Base-by-base conservation (phyloP, 225 moss, liverwort and hornwort genomes). In the Lunularia cruciata region DNA sequence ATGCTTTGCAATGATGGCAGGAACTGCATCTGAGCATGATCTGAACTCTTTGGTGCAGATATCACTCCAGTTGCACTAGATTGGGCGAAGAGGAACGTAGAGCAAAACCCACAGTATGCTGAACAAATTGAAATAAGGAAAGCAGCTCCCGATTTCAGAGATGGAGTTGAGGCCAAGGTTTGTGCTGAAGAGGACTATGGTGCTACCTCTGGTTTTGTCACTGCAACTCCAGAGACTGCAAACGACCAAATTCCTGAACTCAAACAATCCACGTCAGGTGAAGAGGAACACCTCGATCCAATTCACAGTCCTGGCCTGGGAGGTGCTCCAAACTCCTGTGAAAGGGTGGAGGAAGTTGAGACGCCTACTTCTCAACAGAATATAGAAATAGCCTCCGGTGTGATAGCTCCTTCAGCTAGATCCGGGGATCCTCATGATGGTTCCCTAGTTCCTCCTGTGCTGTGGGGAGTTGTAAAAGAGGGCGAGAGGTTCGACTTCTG, bases 401-500 rank as follows among this genome's bases (percentile, higher is more conserved):
- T n/a, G 37, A 52, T 30, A 37, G 22, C 12, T 69, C 11, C 63
- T 33, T 31, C 57, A 49, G 36, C 67, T 15, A 60, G 30, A 20
- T 20, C 47, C 4, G 63, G 52, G 53, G 52, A 23, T 16, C 4
- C 14, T n/a, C 26, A 9, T 39, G 58, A 39, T 10, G 60, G 36
- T 71, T 52, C 31, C 11, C 25, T 8, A 28, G 53, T 40, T 20
- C 37, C 79, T 22, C 70, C 78, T 42, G 76, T 98, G 59, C 85
- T 98, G 59, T 65, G 82, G 23, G 98, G 86, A 30, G 85, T 98
- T 3, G 69, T 91, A 16, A 71, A 69, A 64, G 81, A 89, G 22
- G 83, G 57, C 16, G 93, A 98, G 69, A 85, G 71, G 27, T 98
- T 89, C 65, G 98, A 98, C 72, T 98, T 98, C 46, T 98, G 98